Base-by-base conservation (phyloP, 1,284 basidiomycete species). In the Waitea zeae region DNA sequence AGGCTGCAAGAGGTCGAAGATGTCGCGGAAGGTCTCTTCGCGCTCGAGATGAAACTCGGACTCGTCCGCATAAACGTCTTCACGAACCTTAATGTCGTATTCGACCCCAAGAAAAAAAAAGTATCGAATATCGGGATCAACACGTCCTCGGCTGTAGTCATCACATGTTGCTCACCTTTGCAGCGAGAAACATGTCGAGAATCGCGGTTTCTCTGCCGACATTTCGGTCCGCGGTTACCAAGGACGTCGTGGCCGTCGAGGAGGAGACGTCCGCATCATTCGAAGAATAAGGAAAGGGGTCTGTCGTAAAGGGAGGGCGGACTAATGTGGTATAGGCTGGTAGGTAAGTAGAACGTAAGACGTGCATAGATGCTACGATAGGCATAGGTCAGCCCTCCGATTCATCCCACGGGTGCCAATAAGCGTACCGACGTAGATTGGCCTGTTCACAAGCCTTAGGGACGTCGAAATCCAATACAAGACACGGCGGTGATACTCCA, bases 261-360 rank as follows among this genome's bases (percentile, higher is more conserved):
- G n/a, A n/a, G n/a, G n/a, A n/a, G n/a, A n/a, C n/a, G n/a, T n/a
- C n/a, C n/a, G n/a, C n/a, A n/a, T n/a, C n/a, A n/a, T n/a, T n/a
- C n/a, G n/a, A n/a, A n/a, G n/a, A n/a, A n/a, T n/a, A n/a, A 0
- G 80, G 79, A 52, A 82, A 84, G 0, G 80, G 80, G 46, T 84
- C 78, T 34, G 74, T 74, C 3, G 73, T 61, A 52, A 82, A 81
- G 0, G 76, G 76, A 0, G 59, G 48, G 20, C 68, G 66, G 39
- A 84, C 61, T 34, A 74, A 62, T 6, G 58, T 53, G n/a, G 55
- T 52, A 47, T 84, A 86, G 1, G 66, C 56, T 4, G 70, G 64
- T 31, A 84, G 57, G 47, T 79, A 82, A 2, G 68, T 68, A 0
- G 77, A 79, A 20, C 82, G 67, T 7, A 84, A 60, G 35, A 82